Base-by-base conservation (phyloP, 2,329 filamentous ascomycete species). In the Pseudogymnoascus pannorum region DNA sequence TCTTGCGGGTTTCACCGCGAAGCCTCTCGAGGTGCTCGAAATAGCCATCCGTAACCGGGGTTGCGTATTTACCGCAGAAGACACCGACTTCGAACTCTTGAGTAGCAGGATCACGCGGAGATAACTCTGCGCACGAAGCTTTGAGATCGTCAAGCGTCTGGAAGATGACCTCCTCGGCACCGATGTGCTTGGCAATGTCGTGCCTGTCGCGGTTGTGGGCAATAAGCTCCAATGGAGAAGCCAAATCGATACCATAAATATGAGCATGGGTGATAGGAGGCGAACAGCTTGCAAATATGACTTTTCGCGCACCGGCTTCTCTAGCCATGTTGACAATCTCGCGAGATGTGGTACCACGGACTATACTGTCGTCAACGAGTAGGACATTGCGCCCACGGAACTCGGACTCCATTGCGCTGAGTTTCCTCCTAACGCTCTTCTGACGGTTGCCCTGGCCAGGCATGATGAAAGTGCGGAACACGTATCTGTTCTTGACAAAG, bases 401-500 rank as follows among this genome's bases (percentile, higher is more conserved):
- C 72, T 97, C 92, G 36, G 87, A 86, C 24, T 87, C 84, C 75
- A 97, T 96, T 18, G 92, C 85, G 64, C 89, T 93, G 38, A 97
- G 81, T 77, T 97, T 97, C 57, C 92, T 85, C 3, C 93, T 87
- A 8, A 97, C 91, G 67, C 91, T 88, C 75, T 93, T 93, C 70
- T 94, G 85, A 3, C 92, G 82, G 16, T 86, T 83, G 67, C 85
- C 85, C 73, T 97, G 92, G 26, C 88, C 88, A 1, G 92, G 87
- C 87, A 90, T 89, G 71, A 92, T 93, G 73, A 93, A 94, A 0
- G 91, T 95, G 58, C 91, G 84, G 80, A 91, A 92, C 63, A 95
- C 88, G 72, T 95, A 95, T 59, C 90, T 83, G 74, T 95, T 95
- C 80, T 94, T 95, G 66, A 96, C 87, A 68, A 96, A 93, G 2